Evolutionary conservation across 768 basidiomycete genomes (phyloP).

Genomic region (Boletus insuetus): DNA sequence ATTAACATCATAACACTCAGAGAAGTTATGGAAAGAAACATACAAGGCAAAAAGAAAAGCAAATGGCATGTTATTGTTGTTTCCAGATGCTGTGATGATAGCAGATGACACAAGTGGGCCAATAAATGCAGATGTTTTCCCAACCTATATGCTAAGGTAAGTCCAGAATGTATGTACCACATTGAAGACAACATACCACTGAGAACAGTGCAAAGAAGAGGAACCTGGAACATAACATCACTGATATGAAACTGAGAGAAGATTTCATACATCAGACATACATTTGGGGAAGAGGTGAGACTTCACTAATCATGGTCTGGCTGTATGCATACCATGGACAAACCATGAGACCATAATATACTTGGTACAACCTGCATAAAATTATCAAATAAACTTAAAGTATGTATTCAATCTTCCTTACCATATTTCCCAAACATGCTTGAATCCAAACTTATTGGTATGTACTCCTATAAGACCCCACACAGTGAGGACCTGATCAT

Average conservation of each 20-base stretch:
- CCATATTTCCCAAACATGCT: conserved; percentile 83
- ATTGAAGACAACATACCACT: conserved; percentile 41
- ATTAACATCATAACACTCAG: neutral
- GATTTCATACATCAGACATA: conserved; percentile 24
- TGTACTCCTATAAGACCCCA: conserved; percentile 82
- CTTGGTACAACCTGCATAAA: conserved; percentile 58
- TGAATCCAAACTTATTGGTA: conserved; percentile 73
- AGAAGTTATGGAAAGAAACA: conserved; percentile 21
- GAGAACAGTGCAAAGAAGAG: conserved; percentile 75
- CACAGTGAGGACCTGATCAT: conserved; percentile 51
- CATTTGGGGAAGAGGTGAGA: conserved; percentile 72
- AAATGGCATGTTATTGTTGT: conserved; percentile 76
- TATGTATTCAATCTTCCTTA: conserved; percentile 15
- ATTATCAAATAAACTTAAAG: neutral
- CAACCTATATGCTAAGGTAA: conserved; percentile 40
- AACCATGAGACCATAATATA: conserved; percentile 67
- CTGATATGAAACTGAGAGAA: neutral
- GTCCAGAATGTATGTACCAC: neutral
- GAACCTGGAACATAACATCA: conserved; percentile 41
- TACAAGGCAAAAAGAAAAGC: conserved; percentile 70
- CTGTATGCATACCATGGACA: conserved; percentile 83
- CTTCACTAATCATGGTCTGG: conserved; percentile 81
- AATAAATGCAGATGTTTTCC: conserved; percentile 76
- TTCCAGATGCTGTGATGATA: conserved; percentile 63
- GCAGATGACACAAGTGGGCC: conserved; percentile 74